Evolutionary conservation across 306 rosid species (phyloP).

Genomic region (Astragalus glycyphyllos): DNA sequence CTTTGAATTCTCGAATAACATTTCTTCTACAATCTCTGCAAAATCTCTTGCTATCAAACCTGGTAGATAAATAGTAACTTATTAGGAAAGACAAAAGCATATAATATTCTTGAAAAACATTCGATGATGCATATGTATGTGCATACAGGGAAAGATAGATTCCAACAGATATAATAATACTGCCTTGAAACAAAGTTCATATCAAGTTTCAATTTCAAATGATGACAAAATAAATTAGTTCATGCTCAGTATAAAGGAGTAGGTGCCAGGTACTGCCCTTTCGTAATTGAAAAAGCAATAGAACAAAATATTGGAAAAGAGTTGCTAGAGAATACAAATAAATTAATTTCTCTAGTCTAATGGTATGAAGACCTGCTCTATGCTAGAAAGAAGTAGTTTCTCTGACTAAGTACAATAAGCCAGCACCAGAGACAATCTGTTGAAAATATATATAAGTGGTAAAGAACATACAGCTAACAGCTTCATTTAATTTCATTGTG

Average conservation of each 20-base stretch:
- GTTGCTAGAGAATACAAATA: conserved; percentile 11
- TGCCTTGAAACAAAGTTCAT: conserved; percentile 16
- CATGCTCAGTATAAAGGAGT: conserved; percentile 15
- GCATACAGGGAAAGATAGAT: conserved; percentile 16
- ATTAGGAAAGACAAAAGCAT: conserved; percentile 42
- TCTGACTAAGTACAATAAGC: conserved; percentile 16
- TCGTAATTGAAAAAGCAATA: conserved; percentile 36
- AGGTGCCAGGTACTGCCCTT: conserved; percentile 2
- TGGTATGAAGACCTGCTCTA: conserved; percentile 37
- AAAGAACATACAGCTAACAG: conserved; percentile 12
- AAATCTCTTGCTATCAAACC: conserved; percentile 99
- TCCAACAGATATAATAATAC: conserved; percentile 30
- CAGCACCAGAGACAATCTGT: conserved; percentile 38
- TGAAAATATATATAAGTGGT: not conserved
- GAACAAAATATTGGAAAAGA: conserved; percentile 14
- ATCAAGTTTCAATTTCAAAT: conserved; percentile 25
- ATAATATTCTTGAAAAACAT: conserved; percentile 11
- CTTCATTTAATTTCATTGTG: conserved; percentile 12
- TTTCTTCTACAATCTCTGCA: conserved; percentile 99
- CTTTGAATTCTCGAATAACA: conserved; percentile 98
- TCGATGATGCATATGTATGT: not conserved
- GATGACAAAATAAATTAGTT: conserved; percentile 38
- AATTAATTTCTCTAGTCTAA: conserved; percentile 1
- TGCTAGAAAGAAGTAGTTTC: conserved; percentile 32
- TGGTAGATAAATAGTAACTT: conserved; percentile 51